Percentiles rank a stretch among this genome's conserved stretches.
Evolutionary conservation across 768 basidiomycete genomes (phyloP).

Genomic region (Russula foetens): DNA sequence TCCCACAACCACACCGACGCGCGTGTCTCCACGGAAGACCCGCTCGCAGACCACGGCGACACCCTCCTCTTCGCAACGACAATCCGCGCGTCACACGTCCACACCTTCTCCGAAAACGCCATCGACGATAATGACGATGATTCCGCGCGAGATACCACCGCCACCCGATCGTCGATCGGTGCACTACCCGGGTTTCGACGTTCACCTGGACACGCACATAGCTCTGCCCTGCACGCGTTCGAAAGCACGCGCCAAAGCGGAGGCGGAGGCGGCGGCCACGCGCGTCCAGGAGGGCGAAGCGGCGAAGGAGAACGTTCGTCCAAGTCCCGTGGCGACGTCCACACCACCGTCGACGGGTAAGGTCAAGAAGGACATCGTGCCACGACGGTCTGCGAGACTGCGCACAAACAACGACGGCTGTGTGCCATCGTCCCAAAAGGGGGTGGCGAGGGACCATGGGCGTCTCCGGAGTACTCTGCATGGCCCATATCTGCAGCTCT

Average conservation of each 20-base stretch:
- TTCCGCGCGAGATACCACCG: constrained; percentile 15
- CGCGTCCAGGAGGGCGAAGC: constrained; percentile 7
- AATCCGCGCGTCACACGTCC: background rate
- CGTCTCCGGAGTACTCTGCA: constrained; percentile 4
- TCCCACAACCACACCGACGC: constrained; percentile 2
- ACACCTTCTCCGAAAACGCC: background rate
- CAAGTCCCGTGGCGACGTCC: background rate
- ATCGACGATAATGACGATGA: background rate
- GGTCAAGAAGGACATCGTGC: background rate
- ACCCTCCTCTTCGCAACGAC: background rate
- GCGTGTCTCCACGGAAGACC: constrained; percentile 16
- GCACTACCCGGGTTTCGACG: constrained; percentile 21
- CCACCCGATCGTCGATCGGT: constrained; percentile 14
- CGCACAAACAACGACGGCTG: background rate
- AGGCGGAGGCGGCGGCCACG: background rate
- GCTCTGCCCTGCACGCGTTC: constrained; percentile 11
- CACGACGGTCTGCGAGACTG: constrained; percentile 15
- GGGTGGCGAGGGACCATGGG: background rate
- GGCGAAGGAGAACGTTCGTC: constrained; percentile 20
- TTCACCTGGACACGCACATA: constrained; percentile 19
- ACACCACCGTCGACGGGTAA: background rate
- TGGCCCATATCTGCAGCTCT: constrained; percentile 6
- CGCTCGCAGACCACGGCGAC: background rate
- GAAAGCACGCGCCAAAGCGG: background rate
- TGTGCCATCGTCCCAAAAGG: background rate